Evolutionary conservation across 108 stramenopile genomes (phyloP), one percentile per base, ranked within the genome.

Genomic region (Cylindrotheca closterium): DNA sequence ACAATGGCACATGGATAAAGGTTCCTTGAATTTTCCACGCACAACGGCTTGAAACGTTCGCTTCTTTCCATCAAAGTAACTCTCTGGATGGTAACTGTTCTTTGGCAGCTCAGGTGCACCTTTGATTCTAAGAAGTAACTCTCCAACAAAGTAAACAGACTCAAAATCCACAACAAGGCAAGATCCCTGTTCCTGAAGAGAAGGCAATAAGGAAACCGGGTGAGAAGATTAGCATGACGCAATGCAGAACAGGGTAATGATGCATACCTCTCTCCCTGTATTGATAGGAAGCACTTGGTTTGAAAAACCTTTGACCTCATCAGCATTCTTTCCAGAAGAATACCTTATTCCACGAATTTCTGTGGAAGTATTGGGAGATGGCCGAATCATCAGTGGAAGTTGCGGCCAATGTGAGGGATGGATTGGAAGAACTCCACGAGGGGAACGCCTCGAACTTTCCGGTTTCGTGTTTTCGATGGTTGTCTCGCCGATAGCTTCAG

Each of bases 91-190:
- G 22, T 42, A 42, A 10, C 15, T 7, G 7, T 10, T 42, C 7
- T 15, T 42, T 42, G 7, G 10, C 7, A 42, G 37, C 37, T 42
- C 15, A 10, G 37, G 37, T 7, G 37, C 37, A 42, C 15, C 37
- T 48, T 65, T 75, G 7, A 84, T 75, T 27, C 83, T 68, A 57
- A 84, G 34, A 7, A 79, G 37, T 7, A 65, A 47, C 8, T 79
- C 77, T 23, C 83, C 83, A 31, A 79, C 64, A 31, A 84, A 84
- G 24, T 66, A 33, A 34, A 67, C 47, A 1, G 67, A 64, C 60
- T 84, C 78, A 73, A 84, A 84, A 48, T 84, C 83, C 17, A 83
- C 63, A 1, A 83, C 75, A 30, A 79, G 34, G 50, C 74, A 77
- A n/a, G n/a, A n/a, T n/a, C n/a, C n/a, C n/a, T n/a, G n/a, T n/a